Percentiles rank a stretch among this genome's conserved stretches.
phyloP scores from a whole-genome alignment of 108 stramenopile species.

The Cylindrotheca closterium region DNA sequence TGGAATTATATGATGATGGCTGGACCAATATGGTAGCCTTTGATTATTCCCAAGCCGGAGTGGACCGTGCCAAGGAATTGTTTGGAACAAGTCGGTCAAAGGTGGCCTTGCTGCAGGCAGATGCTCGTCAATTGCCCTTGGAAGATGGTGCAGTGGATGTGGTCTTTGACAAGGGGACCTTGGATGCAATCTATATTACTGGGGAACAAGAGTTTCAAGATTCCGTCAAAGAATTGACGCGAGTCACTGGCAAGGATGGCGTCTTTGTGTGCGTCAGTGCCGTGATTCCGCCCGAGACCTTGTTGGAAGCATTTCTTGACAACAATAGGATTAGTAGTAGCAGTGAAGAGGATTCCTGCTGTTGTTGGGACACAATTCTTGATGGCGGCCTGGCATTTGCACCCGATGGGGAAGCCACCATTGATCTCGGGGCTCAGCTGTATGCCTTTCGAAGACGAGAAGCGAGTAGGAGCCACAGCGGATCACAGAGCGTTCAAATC shows the following conservation, averaged over 20 bases:
- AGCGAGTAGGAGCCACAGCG: no score
- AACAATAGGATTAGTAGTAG: no score
- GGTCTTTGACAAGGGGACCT: neutral
- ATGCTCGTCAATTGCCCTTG: neutral
- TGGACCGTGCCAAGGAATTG: neutral
- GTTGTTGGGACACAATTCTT: slow-evolving; percentile 17
- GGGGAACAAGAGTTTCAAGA: slow-evolving; percentile 15
- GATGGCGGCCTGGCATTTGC: slow-evolving; percentile 28
- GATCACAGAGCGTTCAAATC: no score
- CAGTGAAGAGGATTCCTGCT: no score
- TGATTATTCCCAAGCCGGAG: neutral
- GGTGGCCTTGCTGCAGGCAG: neutral
- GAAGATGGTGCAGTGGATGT: neutral
- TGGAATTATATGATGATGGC: neutral
- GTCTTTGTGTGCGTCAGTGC: slow-evolving; percentile 15
- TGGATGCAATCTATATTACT: slow-evolving; percentile 12
- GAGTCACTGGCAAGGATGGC: slow-evolving; percentile 14
- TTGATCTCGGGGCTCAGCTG: slow-evolving; percentile 25
- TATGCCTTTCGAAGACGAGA: slow-evolving; percentile 18
- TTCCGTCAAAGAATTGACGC: slow-evolving; percentile 16
- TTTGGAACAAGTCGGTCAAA: neutral
- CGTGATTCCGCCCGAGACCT: slow-evolving; percentile 19
- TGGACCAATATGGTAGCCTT: neutral
- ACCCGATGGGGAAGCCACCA: slow-evolving; percentile 24
- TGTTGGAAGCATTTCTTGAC: slow-evolving; percentile 15